A percentile compares a stretch with the other conserved stretches of the same genome.
These are phyloP conservation scores for Fusarium sp. DNA, from an alignment of 2,329 filamentous ascomycete genomes.

Conservation along the genomic window DNA sequence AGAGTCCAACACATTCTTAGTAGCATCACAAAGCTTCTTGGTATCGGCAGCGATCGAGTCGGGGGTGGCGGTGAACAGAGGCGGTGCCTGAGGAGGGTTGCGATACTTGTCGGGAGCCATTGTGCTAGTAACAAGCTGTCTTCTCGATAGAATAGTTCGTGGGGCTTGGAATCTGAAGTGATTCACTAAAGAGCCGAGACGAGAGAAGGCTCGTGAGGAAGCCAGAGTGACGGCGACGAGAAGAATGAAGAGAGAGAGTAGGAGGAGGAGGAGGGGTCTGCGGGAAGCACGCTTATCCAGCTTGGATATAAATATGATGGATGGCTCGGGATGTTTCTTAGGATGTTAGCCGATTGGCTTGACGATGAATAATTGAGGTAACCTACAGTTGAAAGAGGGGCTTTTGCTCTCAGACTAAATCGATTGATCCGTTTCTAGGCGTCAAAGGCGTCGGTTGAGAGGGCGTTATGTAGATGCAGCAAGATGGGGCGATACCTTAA, in stretches of 20 bases:
- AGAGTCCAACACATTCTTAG: slow-evolving; percentile 73
- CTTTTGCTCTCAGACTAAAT: slow-evolving; percentile 6
- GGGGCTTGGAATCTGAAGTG: slow-evolving; percentile 61
- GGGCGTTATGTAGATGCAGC: slow-evolving; percentile 31
- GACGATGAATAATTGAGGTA: slow-evolving; percentile 10
- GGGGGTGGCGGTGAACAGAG: slow-evolving; percentile 80
- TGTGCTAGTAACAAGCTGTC: slow-evolving; percentile 61
- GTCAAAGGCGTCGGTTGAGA: slow-evolving; percentile 18
- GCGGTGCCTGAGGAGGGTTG: slow-evolving; percentile 81
- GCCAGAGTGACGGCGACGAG: slow-evolving; percentile 76
- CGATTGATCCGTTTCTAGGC: slow-evolving; percentile 21
- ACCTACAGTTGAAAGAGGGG: slow-evolving; percentile 40
- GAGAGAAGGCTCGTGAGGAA: slow-evolving; percentile 67
- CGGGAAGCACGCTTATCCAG: slow-evolving; percentile 46
- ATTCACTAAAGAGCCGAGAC: slow-evolving; percentile 68
- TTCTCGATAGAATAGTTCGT: slow-evolving; percentile 47
- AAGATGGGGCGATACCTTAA: slow-evolving; percentile 32
- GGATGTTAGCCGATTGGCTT: slow-evolving; percentile 40
- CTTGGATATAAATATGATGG: slow-evolving; percentile 35
- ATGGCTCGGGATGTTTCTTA: slow-evolving; percentile 16
- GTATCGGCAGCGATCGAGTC: slow-evolving; percentile 75
- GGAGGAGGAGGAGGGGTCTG: slow-evolving; percentile 49
- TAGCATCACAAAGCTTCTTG: slow-evolving; percentile 72
- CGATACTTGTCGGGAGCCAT: slow-evolving; percentile 77
- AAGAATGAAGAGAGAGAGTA: slow-evolving; percentile 65